Percentiles rank a stretch among this genome's conserved stretches.
phyloP scores from a whole-genome alignment of 495 filamentous ascomycete species.

The Choiromyces venosus region DNA sequence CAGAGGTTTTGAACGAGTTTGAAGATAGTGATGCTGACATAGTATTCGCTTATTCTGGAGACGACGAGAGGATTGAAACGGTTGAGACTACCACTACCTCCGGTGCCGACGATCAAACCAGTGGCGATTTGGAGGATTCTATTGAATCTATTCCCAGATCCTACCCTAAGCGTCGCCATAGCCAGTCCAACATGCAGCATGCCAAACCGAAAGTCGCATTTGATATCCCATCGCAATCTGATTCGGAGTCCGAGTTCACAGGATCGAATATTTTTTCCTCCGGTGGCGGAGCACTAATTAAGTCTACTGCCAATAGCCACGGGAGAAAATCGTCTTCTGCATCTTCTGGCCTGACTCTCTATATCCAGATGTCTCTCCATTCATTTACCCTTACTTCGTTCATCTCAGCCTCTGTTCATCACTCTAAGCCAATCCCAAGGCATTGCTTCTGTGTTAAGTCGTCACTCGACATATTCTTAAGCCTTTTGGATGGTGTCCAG shows the following conservation, averaged over 20 bases:
- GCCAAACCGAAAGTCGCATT: constrained; percentile 13
- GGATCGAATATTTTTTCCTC: constrained; percentile 22
- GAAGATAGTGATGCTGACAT: constrained; percentile 7
- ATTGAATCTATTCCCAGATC: constrained; percentile 30
- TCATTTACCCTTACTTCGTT: constrained; percentile 48
- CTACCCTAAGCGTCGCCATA: constrained; percentile 11
- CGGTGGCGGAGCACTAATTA: constrained; percentile 22
- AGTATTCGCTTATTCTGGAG: constrained; percentile 22
- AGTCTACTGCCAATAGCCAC: constrained; percentile 36
- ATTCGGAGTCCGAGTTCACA: constrained; percentile 16
- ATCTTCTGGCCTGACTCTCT: constrained; percentile 48
- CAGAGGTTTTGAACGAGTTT: neutral
- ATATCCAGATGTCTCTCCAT: constrained; percentile 55
- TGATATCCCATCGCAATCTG: constrained; percentile 6
- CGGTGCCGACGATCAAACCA: neutral
- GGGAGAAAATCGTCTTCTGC: constrained; percentile 40
- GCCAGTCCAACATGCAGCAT: neutral
- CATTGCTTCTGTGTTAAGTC: constrained; percentile 52
- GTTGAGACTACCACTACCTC: constrained; percentile 15
- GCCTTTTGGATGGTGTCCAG: constrained; percentile 72
- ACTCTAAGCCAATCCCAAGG: constrained; percentile 29
- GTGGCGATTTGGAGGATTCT: constrained; percentile 17
- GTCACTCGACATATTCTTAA: constrained; percentile 47
- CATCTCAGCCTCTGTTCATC: constrained; percentile 8
- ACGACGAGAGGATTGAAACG: constrained; percentile 25